Conservation (phyloP, 2,329 filamentous ascomycete species). For the Albophoma yamanashiensis region DNA sequence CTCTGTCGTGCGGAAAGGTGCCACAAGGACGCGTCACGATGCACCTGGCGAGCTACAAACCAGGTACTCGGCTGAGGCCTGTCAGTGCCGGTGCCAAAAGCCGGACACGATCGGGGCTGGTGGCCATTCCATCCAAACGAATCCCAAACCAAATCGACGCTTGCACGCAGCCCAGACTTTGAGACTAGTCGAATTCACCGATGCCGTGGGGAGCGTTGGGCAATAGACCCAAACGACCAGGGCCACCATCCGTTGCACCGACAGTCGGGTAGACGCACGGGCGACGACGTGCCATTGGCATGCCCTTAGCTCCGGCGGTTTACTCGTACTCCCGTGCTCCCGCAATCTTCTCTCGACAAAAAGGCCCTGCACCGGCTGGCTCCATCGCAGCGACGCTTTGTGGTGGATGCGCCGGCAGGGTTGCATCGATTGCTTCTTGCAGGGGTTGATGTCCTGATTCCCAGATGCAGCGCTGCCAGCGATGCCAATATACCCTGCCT, state of each 20-base stretch:
- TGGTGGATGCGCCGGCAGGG: not conserved
- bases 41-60: not conserved
- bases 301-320: not conserved
- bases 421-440: not conserved
- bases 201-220: not conserved
- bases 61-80: not conserved
- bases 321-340: not conserved
- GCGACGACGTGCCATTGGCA: not conserved
- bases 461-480: not conserved
- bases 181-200: not conserved
- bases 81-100: not conserved
- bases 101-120: not conserved
- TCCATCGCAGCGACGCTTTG: not conserved
- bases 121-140: not conserved
- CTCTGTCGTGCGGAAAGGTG: not conserved
- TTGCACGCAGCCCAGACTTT: not conserved
- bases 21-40: not conserved
- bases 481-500: not conserved
- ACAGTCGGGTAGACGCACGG: not conserved
- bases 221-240: not conserved
- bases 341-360: not conserved
- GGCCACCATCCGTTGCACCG: not conserved
- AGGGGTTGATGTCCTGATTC: not conserved
- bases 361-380: not conserved
- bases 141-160: not conserved